Base-by-base conservation (phyloP, 176 grass and related monocot species). In the Hordeum vulgare region DNA sequence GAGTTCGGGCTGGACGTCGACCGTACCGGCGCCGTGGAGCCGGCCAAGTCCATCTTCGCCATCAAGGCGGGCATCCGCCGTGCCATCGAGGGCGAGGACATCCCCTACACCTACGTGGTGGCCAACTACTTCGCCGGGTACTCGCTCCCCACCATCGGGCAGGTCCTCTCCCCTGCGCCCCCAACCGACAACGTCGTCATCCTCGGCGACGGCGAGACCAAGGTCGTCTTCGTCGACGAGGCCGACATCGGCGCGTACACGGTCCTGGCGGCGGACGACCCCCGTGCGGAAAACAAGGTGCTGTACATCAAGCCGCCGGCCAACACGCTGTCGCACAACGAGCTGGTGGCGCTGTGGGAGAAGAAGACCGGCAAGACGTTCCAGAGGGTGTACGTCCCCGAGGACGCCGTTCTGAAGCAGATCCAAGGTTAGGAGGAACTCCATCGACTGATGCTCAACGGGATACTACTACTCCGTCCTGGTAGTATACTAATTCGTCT, bases 1-100 rank as follows among this genome's bases (percentile, higher is more conserved):
- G 89, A 94, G 62, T 94, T 94, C 56, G 89, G 92, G 0, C 42
- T 76, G 42, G 92, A 94, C 73, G 83, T 84, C n/a, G 92, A 88
- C 79, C 70, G 62, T 28, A 21, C 26, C 12, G 26, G 73, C 11
- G 70, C 80, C 12, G 88, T 94, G 61, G 92, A 94, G 51, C 86
- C 92, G 0, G 89, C 53, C 4, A 91, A 57, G 85, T 84, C 83
- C 2, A 29, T 85, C 11, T 77, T 90, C 11, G 62, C 41, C 10
- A 4, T 31, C n/a, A 94, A 94, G 79, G 82, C 35, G 44, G 81
- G 34, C 8, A 74, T 94, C 88, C 85, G 89, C 0, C 88, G 88
- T 21, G 88, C 86, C 78, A 34, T 81, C 40, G 92, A 94, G 75
- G 92, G 83, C 9, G 74, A 81, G 37, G 89, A 83, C 5, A 54